phyloP scores from a whole-genome alignment of 2,329 filamentous ascomycete species.

The Ascochyta lentis region DNA sequence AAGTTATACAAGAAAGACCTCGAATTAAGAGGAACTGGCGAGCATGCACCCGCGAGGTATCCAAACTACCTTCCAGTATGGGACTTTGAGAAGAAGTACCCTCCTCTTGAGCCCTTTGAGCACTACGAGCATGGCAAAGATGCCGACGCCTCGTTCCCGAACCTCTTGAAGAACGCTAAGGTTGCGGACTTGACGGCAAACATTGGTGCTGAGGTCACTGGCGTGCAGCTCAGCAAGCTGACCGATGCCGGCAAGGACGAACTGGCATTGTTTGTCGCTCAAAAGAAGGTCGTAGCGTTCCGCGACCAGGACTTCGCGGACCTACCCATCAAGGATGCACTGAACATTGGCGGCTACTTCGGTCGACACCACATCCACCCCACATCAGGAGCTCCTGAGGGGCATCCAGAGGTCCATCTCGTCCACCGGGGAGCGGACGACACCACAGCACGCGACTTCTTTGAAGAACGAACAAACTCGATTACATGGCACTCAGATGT shows the following conservation, averaged over 20 bases:
- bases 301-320: slow-evolving; percentile 72
- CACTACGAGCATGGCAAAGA: slow-evolving; percentile 79
- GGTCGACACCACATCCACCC: slow-evolving; percentile 84
- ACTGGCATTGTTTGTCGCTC: slow-evolving; percentile 75
- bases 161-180: slow-evolving; percentile 65
- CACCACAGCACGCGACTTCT: slow-evolving; percentile 66
- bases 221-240: slow-evolving; percentile 74
- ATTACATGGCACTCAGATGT: slow-evolving; percentile 92
- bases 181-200: slow-evolving; percentile 71
- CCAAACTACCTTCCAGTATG: slow-evolving; percentile 77
- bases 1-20: slow-evolving; percentile 56
- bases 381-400: slow-evolving; percentile 75
- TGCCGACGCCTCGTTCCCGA: slow-evolving; percentile 71
- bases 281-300: slow-evolving; percentile 79
- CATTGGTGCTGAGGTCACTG: slow-evolving; percentile 75
- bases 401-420: slow-evolving; percentile 76
- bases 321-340: slow-evolving; percentile 71
- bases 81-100: slow-evolving; percentile 66
- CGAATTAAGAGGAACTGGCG: slow-evolving; percentile 61
- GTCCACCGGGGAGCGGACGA: slow-evolving; percentile 76
- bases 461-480: slow-evolving; percentile 74
- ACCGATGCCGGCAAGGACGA: slow-evolving; percentile 75
- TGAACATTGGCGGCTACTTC: slow-evolving; percentile 76
- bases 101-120: slow-evolving; percentile 71
- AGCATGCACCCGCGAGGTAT: slow-evolving; percentile 66